These are phyloP conservation scores for Antrodiella citrinella DNA, from an alignment of 768 basidiomycete species.

Conservation along the genomic window DNA sequence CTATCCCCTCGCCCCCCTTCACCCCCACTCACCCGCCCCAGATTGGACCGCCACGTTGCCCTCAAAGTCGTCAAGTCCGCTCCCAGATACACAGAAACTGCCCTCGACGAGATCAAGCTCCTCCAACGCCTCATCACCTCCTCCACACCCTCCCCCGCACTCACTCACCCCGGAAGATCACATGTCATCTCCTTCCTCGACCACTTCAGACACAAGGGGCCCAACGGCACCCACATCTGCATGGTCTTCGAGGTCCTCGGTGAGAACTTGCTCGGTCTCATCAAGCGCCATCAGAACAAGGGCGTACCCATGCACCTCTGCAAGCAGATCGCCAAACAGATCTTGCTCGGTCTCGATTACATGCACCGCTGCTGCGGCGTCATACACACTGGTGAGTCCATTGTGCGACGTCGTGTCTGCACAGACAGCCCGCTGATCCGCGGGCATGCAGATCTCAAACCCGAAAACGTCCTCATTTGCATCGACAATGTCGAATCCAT, in stretches of 20 bases:
- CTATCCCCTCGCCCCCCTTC: constrained; percentile 3
- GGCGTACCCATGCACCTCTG: constrained; percentile 92
- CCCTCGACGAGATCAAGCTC: constrained; percentile 97
- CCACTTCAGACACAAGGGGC: constrained; percentile 94
- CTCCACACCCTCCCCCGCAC: constrained; percentile 49
- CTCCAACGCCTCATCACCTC: constrained; percentile 92
- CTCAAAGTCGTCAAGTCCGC: constrained; percentile 99
- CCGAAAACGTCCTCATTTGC: constrained; percentile 94
- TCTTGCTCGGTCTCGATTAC: constrained; percentile 92
- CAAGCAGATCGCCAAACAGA: constrained; percentile 94
- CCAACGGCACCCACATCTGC: constrained; percentile 95
- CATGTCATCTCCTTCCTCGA: constrained; percentile 98
- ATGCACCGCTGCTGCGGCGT: constrained; percentile 97
- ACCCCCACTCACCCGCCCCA: constrained; percentile 25
- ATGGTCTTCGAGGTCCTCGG: constrained; percentile 99
- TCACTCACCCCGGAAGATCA: constrained; percentile 78
- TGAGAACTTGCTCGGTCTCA: constrained; percentile 91
- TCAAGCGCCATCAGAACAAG: constrained; percentile 97
- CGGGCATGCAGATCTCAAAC: constrained; percentile 78
- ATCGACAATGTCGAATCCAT: constrained; percentile 96
- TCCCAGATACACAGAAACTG: constrained; percentile 93
- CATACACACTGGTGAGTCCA: constrained; percentile 73
- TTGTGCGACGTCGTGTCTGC: neutral
- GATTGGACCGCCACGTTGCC: constrained; percentile 92
- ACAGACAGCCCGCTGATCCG: neutral